Base-by-base conservation (phyloP, 2,329 filamentous ascomycete genomes). In the Graphiopsis chlorocephala region DNA sequence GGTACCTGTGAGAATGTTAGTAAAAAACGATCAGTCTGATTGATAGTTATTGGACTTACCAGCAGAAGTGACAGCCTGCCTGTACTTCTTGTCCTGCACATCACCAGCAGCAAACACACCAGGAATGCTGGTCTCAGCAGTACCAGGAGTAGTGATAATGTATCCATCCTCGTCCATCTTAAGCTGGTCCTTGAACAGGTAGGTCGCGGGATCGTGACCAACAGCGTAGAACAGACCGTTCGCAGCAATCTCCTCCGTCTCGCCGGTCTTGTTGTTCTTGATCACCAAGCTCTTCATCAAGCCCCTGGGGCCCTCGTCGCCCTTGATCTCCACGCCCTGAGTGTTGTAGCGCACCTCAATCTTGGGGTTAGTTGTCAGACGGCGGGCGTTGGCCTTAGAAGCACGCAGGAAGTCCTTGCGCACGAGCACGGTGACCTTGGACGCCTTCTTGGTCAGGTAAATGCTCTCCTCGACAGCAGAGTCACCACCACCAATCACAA, bases 141-240 rank as follows among this genome's bases (percentile, higher is more conserved):
- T 94, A 64, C 95, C 96, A 3, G 95, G 90, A 78, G 90, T 87
- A 64, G 95, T 99, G 72, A 93, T 78, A 66, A 99, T 87, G 80
- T 99, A 99, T 25, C 92, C 93, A 68, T 99, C 94, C 68, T 86
- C 85, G 75, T 99, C 96, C 74, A 90, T 91, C 68, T 95, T 86
- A 67, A 99, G 74, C 82, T 98, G 93, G 61, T 87, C 92, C 86
- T 95, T 96, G 80, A 99, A 90, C 47, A 99, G 84, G n/a, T 80
- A 75, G 0, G 92, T 98, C 57, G 95, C 96, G 14, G 95, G 95
- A 77, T 97, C 94, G 81, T 99, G 95, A 26, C 95, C 95, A 61
- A 99, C 90, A 74, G 96, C 95, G 79, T 99, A 99, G 81, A 99
- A 99, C 26, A 99, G 84, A 29, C 95, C 95, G 78, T 90, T 96